A percentile compares a stretch with the other conserved stretches of the same genome.
Conservation (phyloP, 106 monocot species). For the Narthecium ossifragum region DNA sequence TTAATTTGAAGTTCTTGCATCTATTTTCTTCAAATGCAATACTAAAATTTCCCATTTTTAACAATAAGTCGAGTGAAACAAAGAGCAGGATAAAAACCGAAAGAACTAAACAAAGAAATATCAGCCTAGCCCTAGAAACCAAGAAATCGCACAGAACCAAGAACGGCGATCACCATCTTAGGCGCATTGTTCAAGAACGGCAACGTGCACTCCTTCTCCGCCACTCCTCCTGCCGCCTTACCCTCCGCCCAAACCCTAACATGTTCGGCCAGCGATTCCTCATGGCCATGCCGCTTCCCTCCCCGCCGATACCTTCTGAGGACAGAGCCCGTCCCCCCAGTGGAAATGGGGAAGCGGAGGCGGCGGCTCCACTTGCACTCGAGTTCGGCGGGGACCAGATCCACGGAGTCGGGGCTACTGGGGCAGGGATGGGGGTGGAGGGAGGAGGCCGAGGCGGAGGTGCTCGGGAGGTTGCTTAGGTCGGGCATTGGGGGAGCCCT, state of each 20-base stretch:
- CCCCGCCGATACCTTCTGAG: conserved; percentile 15
- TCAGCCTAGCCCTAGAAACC: neutral
- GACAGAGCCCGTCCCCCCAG: conserved; percentile 12
- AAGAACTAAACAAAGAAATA: neutral
- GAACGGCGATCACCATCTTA: conserved; percentile 37
- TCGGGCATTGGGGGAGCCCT: conserved; percentile 25
- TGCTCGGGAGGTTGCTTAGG: conserved; percentile 17
- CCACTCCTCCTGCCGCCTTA: conserved; percentile 39
- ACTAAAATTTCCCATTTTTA: too few relatives aligned
- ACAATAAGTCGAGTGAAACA: too few relatives aligned
- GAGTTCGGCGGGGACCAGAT: neutral
- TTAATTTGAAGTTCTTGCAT: too few relatives aligned
- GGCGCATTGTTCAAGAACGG: conserved; percentile 63
- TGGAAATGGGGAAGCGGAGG: conserved; percentile 26
- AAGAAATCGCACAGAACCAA: neutral
- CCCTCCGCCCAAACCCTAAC: conserved; percentile 53
- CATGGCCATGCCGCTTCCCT: conserved; percentile 16
- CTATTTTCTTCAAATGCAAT: too few relatives aligned
- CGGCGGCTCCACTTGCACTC: conserved; percentile 16
- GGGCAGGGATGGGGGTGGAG: neutral
- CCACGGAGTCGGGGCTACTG: conserved; percentile 8
- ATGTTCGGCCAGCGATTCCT: conserved; percentile 41
- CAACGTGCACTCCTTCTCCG: conserved; percentile 33
- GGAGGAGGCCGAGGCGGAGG: neutral
- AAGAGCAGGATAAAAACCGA: neutral